Base-by-base conservation (phyloP, 2,329 filamentous ascomycete species). In the Aschersonia sp. region DNA sequence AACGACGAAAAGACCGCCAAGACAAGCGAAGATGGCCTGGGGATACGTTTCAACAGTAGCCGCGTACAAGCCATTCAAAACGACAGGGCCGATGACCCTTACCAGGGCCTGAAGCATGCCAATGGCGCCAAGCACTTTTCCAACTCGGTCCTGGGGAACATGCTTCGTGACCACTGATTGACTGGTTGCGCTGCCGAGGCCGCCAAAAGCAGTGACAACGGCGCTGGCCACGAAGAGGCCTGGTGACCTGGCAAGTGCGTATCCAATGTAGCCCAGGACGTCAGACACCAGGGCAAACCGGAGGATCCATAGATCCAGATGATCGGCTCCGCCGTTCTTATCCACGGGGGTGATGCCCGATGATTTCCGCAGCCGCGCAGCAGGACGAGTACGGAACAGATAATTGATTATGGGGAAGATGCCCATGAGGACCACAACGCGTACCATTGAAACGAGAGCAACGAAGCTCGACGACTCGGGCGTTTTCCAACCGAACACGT, bases 161-260 rank as follows among this genome's bases (percentile, higher is more conserved):
- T 97, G 92, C 61, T 95, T 97, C 22, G 88, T 95, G 45, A 95
- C 69, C 1, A 84, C 77, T 1, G 85, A 83, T 58, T 94, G 87
- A 45, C 94, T 72, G 0, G 86, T 92, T 1, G 92, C 89, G 37
- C 83, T 83, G 0, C 84, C 89, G 43, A 97, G 81, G 1, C 89
- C 89, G 30, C 90, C 90, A 40, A 94, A 66, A 0, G 87, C 75
- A 1, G 87, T 83, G 14, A 89, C 56, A 43, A 86, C 70, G 44
- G 87, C 90, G 14, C 81, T 83, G 0, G 79, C 52, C 4, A 86
- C 74, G 62, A 95, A 92, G 1, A 85, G 53, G 0, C 69, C 64
- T 4, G 79, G 74, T 1, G 70, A 74, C 1, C 76, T 73, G 0
- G 80, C 75, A 43, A 88, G 63, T 0, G 83, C 70, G 59, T 89